Conservation (phyloP, 495 filamentous ascomycete species). For the Coniosporium apollinis region DNA sequence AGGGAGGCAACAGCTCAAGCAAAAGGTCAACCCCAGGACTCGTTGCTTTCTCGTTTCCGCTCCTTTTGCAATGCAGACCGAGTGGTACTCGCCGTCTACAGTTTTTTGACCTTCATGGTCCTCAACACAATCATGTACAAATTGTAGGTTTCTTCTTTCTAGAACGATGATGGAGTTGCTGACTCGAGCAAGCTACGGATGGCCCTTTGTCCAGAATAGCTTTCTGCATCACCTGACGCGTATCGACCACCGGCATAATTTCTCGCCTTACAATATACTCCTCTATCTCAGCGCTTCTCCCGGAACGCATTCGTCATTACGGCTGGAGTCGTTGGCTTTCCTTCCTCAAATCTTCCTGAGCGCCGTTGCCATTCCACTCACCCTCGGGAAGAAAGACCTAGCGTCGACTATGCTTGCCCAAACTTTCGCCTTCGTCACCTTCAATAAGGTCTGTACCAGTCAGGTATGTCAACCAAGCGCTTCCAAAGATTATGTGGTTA, state of each 20-base stretch:
- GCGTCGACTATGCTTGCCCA: slow-evolving; percentile 90
- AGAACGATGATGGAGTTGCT: too few relatives aligned
- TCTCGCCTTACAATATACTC: slow-evolving; percentile 86
- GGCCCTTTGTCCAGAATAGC: slow-evolving; percentile 69
- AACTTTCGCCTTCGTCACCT: slow-evolving; percentile 91
- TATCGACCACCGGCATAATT: slow-evolving; percentile 95
- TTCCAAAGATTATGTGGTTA: slow-evolving; percentile 1
- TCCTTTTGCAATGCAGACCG: slow-evolving; percentile 51
- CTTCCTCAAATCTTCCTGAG: slow-evolving; percentile 70
- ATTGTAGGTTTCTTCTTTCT: slow-evolving; percentile 45
- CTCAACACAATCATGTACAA: slow-evolving; percentile 66
- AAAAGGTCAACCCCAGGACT: too few relatives aligned
- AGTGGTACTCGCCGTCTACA: slow-evolving; percentile 42
- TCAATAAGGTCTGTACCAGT: slow-evolving; percentile 97
- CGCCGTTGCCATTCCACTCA: slow-evolving; percentile 56
- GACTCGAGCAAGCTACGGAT: slow-evolving; percentile 38
- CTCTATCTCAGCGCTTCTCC: slow-evolving; percentile 66
- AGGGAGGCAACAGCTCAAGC: slow-evolving; percentile 1
- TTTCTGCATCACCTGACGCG: slow-evolving; percentile 85
- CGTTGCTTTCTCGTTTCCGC: too few relatives aligned
- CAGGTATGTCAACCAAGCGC: slow-evolving; percentile 42
- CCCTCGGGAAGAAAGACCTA: slow-evolving; percentile 67
- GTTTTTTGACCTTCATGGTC: slow-evolving; percentile 49
- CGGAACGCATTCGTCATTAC: slow-evolving; percentile 19
- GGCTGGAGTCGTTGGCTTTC: slow-evolving; percentile 70